phyloP scores from a whole-genome alignment of 2,329 filamentous ascomycete genomes.

The Fusarium goolgardi region DNA sequence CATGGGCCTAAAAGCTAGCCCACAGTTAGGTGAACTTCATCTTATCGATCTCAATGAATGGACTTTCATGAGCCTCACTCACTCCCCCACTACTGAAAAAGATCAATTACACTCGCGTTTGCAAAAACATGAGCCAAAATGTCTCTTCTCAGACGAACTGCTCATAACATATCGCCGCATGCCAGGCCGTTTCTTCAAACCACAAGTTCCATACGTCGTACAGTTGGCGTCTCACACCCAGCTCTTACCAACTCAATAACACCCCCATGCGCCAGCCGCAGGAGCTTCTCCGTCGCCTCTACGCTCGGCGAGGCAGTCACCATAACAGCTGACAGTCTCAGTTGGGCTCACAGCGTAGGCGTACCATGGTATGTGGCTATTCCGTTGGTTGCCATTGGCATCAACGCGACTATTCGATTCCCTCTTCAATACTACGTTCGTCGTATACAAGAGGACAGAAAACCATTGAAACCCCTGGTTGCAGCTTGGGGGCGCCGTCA shows the following conservation, averaged over 20 bases:
- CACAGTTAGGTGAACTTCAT: slow-evolving; percentile 18
- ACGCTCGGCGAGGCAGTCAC: slow-evolving; percentile 52
- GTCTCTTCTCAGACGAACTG: slow-evolving; percentile 33
- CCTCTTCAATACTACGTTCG: slow-evolving; percentile 59
- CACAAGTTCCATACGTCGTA: slow-evolving; percentile 10
- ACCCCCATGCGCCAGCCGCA: slow-evolving; percentile 33
- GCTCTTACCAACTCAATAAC: slow-evolving; percentile 10
- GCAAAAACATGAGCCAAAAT: slow-evolving; percentile 32
- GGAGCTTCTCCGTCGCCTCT: slow-evolving; percentile 52
- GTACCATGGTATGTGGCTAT: slow-evolving; percentile 67
- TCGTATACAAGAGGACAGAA: slow-evolving; percentile 48
- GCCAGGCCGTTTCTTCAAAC: slow-evolving; percentile 19
- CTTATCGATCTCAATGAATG: slow-evolving; percentile 14
- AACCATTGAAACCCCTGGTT: slow-evolving; percentile 48
- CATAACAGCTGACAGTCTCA: slow-evolving; percentile 57
- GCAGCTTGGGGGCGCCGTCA: slow-evolving; percentile 51
- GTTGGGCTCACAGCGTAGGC: slow-evolving; percentile 57
- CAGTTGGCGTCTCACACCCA: slow-evolving; percentile 8
- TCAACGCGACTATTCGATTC: slow-evolving; percentile 60
- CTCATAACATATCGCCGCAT: slow-evolving; percentile 26
- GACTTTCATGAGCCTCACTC: slow-evolving; percentile 15
- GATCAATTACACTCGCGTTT: slow-evolving; percentile 5
- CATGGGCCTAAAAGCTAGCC: slow-evolving; percentile 2
- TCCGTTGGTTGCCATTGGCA: slow-evolving; percentile 61
- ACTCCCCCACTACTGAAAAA: slow-evolving; percentile 3